Base-by-base conservation (phyloP, 257 asterid genomes). In the Nicotiana otophora region DNA sequence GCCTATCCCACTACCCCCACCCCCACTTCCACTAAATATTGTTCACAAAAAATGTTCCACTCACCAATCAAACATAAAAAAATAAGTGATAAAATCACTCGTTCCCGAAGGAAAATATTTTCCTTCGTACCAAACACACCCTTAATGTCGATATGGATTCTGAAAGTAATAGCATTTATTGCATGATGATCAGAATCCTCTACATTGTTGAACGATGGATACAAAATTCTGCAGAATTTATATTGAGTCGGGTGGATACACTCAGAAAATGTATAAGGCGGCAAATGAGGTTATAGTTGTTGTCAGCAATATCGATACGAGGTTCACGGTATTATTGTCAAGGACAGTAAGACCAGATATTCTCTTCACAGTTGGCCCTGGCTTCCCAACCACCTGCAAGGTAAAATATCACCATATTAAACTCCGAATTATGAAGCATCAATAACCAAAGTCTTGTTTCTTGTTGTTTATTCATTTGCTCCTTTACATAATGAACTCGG, bases 241-340 rank as follows among this genome's bases (percentile, higher is more conserved):
- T 48, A 26, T 75, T 51, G 63, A 51, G 62, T 39, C 8, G 26
- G 63, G 46, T 51, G 80, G 63, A 8, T 51, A 61, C 58, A 60
- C 82, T 92, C 84, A 96, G 90, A 94, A 96, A 78, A 96, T 83
- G 90, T 81, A 93, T 30, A 72, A 85, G 91, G 91, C 89, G 67
- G 90, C 86, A 39, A 91, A 17, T 81, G 98, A 89, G 54, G 94
- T 89, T 17, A 96, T 82, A 39, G 87, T 86, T 36, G 93, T 60
- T 2, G 94, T 94, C 87, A 94, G 82, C 83, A 89, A 63, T 81
- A 94, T 46, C 0, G 99, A 93, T 72, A 94, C 89, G n/a, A 96
- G 90, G 87, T 94, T 94, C 83, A 96, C 98, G n/a, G 92, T 92
- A 86, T 96, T 93, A 86, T 96, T 94, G 66, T 96, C 98, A 9